phyloP scores from a whole-genome alignment of 805 yeast genomes.

The Suhomyces sp. region DNA sequence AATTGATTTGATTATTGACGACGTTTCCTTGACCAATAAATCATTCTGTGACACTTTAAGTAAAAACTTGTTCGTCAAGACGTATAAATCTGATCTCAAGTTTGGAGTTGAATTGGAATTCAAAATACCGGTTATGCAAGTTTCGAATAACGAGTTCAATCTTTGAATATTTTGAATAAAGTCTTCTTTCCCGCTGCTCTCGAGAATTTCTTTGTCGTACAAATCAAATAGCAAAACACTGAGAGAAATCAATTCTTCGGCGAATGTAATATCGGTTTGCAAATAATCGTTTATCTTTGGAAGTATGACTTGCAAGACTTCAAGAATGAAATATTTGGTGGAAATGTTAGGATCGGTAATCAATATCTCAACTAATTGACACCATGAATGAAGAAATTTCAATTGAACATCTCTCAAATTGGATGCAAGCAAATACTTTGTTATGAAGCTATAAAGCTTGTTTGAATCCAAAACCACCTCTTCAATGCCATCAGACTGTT shows the following conservation, averaged over 20 bases:
- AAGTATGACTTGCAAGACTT: slow-evolving; percentile 68
- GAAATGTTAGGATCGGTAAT: slow-evolving; percentile 59
- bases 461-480: slow-evolving; percentile 22
- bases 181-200: slow-evolving; percentile 13
- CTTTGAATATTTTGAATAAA: slow-evolving; percentile 43
- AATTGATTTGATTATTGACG: slow-evolving; percentile 55
- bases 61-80: slow-evolving; percentile 65
- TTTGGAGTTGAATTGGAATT: slow-evolving; percentile 65
- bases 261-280: slow-evolving; percentile 59
- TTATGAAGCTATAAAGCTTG: slow-evolving; percentile 36
- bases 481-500: background rate
- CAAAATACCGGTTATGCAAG: slow-evolving; percentile 70
- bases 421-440: slow-evolving; percentile 45
- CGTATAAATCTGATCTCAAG: slow-evolving; percentile 77
- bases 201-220: slow-evolving; percentile 41
- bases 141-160: slow-evolving; percentile 65
- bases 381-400: slow-evolving; percentile 76
- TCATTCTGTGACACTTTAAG: slow-evolving; percentile 45
- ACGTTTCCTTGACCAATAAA: slow-evolving; percentile 44
- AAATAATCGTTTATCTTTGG: slow-evolving; percentile 78
- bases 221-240: slow-evolving; percentile 67
- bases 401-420: slow-evolving; percentile 54
- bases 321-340: slow-evolving; percentile 60
- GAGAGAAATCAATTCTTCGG: slow-evolving; percentile 74
- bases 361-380: slow-evolving; percentile 69